Conservation (phyloP, 768 basidiomycete genomes). For the Pleurotus tuoliensis region DNA sequence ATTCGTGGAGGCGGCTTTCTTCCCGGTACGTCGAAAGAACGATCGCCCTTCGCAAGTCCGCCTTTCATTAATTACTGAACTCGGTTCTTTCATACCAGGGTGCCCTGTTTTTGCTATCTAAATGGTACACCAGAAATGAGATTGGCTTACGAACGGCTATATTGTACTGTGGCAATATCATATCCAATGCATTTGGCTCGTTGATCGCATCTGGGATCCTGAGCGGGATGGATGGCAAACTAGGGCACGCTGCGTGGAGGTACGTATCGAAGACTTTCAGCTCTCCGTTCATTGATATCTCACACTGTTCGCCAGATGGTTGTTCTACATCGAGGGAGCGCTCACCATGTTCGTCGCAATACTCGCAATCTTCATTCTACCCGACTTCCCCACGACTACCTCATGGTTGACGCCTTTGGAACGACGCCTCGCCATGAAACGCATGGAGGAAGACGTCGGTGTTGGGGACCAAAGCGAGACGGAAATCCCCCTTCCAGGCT, state of each 20-base stretch:
- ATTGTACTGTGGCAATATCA: slow-evolving; percentile 71
- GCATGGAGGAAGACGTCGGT: slow-evolving; percentile 67
- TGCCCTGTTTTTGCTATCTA: slow-evolving; percentile 53
- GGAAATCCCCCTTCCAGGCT: slow-evolving; percentile 12
- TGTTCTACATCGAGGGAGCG: slow-evolving; percentile 72
- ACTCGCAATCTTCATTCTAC: slow-evolving; percentile 63
- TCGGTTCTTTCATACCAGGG: slow-evolving; percentile 17
- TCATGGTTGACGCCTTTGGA: slow-evolving; percentile 65
- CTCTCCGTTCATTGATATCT: neutral
- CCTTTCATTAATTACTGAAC: neutral
- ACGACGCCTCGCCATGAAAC: slow-evolving; percentile 51
- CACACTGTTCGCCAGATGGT: slow-evolving; percentile 45
- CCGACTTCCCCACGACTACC: slow-evolving; percentile 74
- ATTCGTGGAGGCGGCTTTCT: slow-evolving; percentile 64
- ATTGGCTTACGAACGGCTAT: slow-evolving; percentile 71
- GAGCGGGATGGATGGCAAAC: slow-evolving; percentile 66
- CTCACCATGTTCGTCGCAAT: slow-evolving; percentile 55
- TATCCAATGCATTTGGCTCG: slow-evolving; percentile 84
- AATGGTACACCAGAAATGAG: slow-evolving; percentile 79
- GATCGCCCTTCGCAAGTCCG: too few relatives aligned
- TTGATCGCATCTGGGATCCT: slow-evolving; percentile 81
- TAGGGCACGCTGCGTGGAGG: slow-evolving; percentile 80
- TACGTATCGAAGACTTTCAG: slow-evolving; percentile 16
- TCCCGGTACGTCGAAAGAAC: slow-evolving; percentile 33
- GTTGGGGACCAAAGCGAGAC: slow-evolving; percentile 46